Evolutionary conservation across 2,329 filamentous ascomycete genomes (phyloP), one percentile per base, ranked within the genome.

Genomic region (Epichloe coenophiala): DNA sequence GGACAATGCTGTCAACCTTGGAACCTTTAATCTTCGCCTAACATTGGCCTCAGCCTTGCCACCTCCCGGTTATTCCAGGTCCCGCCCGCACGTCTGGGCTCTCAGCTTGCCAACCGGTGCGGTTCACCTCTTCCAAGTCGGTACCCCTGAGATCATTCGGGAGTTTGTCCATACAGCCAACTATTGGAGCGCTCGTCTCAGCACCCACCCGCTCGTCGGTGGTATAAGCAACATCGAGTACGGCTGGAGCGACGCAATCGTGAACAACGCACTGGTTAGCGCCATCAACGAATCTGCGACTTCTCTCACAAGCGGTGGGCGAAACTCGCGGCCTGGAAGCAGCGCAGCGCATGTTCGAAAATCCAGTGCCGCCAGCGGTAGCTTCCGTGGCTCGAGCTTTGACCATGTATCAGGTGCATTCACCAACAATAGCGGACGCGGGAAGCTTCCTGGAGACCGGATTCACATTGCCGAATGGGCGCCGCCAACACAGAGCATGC

Each of bases 211-310:
- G 2, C 72, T 98, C 35, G 80, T 91, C 36, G 93, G 93, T 51
- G 91, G 90, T 51, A 86, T 98, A 58, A 95, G 88, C 68, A 98
- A 96, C 65, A 86, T 97, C 58, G 93, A 98, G 66, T 97, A 96
- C 62, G 93, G 93, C 49, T 98, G 93, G 93, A 87, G 88, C 58
- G 88, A 95, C 40, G 74, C 76, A 19, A 82, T 96, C 54, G 82
- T 96, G 60, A 81, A 80, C 58, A 79, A 73, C 50, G 69, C 74
- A 8, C 68, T 79, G 23, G 72, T 80, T 4, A 66, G 62, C 4
- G 73, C 74, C 27, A 74, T 78, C 57, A 75, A 76, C 53, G 76
- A 80, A 47, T 66, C 67, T 3, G 58, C 56, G 42, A 41, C 52
- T 57, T 60, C 51, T 55, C 66, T 58, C 31, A 51, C 62, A 47